Evolutionary conservation across 805 yeast species (phyloP), one percentile per base, ranked within the genome.

Genomic region (Yarrowia bubula): DNA sequence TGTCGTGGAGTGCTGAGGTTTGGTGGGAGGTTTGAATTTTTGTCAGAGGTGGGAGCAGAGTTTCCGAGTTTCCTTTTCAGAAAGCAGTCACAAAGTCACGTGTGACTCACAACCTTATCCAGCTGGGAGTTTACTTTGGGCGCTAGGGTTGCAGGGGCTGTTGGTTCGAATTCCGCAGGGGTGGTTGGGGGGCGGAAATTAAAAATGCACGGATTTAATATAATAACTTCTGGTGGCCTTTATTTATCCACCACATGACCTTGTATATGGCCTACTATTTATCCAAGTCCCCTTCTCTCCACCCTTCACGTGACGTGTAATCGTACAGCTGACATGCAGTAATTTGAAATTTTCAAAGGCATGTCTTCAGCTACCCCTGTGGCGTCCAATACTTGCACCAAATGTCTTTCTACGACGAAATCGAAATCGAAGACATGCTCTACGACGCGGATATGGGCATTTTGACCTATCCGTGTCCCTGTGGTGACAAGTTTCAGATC

Each of bases 391-490:
- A 22, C 18, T 28, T 31, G 37, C 50, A 64, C 38, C 15, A 4
- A 37, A 75, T 75, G 78, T 67, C 72, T 51, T 82, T 87, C 38
- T 95, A 95, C 76, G 99, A 95, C 76, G 96, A 95, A 74, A 87
- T 95, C 65, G 99, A 95, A 79, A 95, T 95, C 62, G 99, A 95
- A 76, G 99, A 95, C 75, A 92, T 95, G 86, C 86, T 92, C 2
- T 95, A 85, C 74, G 98, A 95, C 75, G 85, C 92, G 2, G 80
- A 79, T n/a, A 85, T 89, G 13, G 92, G 89, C 75, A 76, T 90
- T 31, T 90, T 92, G 77, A 88, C 91, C 60, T 93, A 92, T 72
- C 99, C 99, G 4, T 95, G 99, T 80, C 99, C 99, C 0, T 95
- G 99, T 76, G 99, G 99, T 9, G 99, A 95, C 75, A 82, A 86